Base-by-base conservation (phyloP, 129 eudicot species). In the Oenanthe sinensis region DNA sequence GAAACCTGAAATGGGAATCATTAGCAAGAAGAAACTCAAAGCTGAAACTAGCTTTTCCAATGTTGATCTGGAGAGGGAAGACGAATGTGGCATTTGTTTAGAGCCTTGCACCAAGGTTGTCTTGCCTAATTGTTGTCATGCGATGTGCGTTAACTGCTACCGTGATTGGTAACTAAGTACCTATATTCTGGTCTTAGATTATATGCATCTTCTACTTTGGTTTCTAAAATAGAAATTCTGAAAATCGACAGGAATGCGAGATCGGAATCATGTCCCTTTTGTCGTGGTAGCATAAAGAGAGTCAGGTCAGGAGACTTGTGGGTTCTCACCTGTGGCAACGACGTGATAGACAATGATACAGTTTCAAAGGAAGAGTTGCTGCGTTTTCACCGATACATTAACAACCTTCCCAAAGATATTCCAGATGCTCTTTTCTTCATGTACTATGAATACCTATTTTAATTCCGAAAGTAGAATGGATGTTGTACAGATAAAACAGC, bases 31-130 rank as follows among this genome's bases (percentile, higher is more conserved):
- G 77, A 86, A 73, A 71, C 74, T 83, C 39, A 86, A 82, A 79
- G 83, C 80, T 39, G 85, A 84, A 37, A 79, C 79, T 44, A 76
- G 77, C 62, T 84, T 82, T 74, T 52, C 85, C 47, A 85, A 83
- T 60, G 76, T 85, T 19, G 96, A 94, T 60, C 78, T 83, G 78
- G 97, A 94, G 63, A 86, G 98, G 84, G 98, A 94, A 79, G 96
- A 91, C 42, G 98, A 94, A 88, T 94, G 98, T 48, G 98, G 98
- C 72, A 94, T 94, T 40, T 94, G 98, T 87, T 87, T 94, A 77
- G 97, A 89, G 83, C 88, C 97, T 48, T 86, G 97, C 86, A 86
- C 93, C 80, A 94, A 94, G 78, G 88, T 94, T 77, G 98, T 94
- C 75, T 90, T 90, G 80, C 98, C 98, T 74, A 89, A 86, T 79